A percentile compares a stretch with the other conserved stretches of the same genome.
These are phyloP conservation scores for Moricandia arvensis DNA, from an alignment of 345 rosid genomes.

Conservation along the genomic window DNA sequence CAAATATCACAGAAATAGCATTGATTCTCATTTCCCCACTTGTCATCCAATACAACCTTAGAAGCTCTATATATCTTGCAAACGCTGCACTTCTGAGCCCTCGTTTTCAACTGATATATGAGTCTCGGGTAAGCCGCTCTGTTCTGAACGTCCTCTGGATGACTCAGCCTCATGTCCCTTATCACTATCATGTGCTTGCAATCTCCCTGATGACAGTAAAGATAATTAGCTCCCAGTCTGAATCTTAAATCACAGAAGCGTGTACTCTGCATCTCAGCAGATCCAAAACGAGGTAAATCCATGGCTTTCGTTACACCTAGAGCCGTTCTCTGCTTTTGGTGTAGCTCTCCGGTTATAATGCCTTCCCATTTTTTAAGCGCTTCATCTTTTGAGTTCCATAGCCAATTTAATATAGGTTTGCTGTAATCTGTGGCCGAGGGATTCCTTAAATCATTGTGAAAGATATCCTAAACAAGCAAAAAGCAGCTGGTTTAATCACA, in stretches of 20 bases:
- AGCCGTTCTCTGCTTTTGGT: constrained; percentile 51
- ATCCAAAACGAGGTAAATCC: constrained; percentile 55
- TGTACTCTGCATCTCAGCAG: constrained; percentile 57
- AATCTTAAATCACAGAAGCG: constrained; percentile 67
- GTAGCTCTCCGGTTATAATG: constrained; percentile 57
- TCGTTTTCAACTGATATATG: constrained; percentile 47
- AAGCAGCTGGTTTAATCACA: constrained; percentile 7
- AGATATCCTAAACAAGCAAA: constrained; percentile 50
- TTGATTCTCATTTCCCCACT: constrained; percentile 68
- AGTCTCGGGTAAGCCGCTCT: constrained; percentile 67
- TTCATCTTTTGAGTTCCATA: constrained; percentile 64
- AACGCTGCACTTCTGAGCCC: constrained; percentile 59
- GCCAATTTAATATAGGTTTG: constrained; percentile 76
- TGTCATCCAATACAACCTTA: constrained; percentile 60
- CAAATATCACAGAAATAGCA: constrained; percentile 80
- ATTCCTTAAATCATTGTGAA: constrained; percentile 77
- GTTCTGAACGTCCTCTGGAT: constrained; percentile 65
- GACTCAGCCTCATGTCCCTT: constrained; percentile 79
- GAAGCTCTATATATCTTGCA: constrained; percentile 64
- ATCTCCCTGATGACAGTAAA: constrained; percentile 93
- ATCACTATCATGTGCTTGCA: constrained; percentile 85
- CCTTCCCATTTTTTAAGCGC: constrained; percentile 70
- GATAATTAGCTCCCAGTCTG: constrained; percentile 80
- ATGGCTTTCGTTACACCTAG: constrained; percentile 44
- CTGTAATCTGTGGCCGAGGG: constrained; percentile 63